phyloP scores from a whole-genome alignment of 129 eudicot species.

The Rutidosis leptorrhynchoides region DNA sequence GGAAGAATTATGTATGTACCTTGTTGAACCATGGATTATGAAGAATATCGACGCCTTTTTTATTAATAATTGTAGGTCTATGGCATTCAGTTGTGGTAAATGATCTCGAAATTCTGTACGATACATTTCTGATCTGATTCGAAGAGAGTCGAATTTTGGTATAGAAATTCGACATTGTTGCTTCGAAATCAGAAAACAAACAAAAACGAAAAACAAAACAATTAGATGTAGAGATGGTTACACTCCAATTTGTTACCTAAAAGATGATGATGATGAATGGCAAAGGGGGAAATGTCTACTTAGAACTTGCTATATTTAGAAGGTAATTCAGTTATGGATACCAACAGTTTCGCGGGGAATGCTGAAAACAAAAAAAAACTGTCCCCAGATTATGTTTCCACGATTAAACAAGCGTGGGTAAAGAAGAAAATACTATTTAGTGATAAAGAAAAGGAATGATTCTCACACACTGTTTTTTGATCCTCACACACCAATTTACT shows the following conservation, averaged over 20 bases:
- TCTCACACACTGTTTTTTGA: no score
- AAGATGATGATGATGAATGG: constrained; percentile 11
- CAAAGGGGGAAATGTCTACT: constrained; percentile 13
- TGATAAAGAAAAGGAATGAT: no score
- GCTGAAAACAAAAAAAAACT: background rate
- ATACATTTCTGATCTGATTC: constrained; percentile 50
- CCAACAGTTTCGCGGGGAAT: constrained; percentile 28
- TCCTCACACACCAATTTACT: no score
- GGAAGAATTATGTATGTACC: constrained; percentile 29
- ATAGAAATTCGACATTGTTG: constrained; percentile 52
- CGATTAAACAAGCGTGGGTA: no score
- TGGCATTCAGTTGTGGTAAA: constrained; percentile 83
- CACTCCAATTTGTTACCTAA: constrained; percentile 13
- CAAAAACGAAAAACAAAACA: background rate
- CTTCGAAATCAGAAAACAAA: constrained; percentile 21
- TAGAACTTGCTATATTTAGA: constrained; percentile 34
- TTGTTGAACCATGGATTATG: constrained; percentile 98
- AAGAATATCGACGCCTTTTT: constrained; percentile 83
- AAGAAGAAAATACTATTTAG: no score
- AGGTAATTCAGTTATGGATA: constrained; percentile 30
- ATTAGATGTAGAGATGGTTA: constrained; percentile 25
- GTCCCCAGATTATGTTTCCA: constrained; percentile 11
- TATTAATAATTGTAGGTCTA: constrained; percentile 76
- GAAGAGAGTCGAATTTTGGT: constrained; percentile 54
- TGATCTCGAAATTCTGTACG: constrained; percentile 39